A percentile compares a stretch with the other conserved stretches of the same genome.
phyloP scores from a whole-genome alignment of 352 stramenopile species.

The Phytophthora aleatoria region DNA sequence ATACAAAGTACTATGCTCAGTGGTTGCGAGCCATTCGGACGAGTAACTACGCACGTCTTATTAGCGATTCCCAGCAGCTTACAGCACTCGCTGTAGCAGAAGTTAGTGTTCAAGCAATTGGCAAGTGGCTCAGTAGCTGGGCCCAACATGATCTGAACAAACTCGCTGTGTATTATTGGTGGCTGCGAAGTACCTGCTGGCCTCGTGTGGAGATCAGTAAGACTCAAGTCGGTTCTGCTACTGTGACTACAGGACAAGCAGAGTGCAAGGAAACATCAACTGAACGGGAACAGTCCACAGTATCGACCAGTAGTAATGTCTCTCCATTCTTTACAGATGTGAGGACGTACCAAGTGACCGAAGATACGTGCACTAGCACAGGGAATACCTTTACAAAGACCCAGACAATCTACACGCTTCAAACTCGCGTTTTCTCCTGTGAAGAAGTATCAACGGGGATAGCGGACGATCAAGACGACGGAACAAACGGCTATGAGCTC shows the following conservation, averaged over 20 bases:
- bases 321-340: slow-evolving; percentile 53
- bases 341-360: slow-evolving; percentile 40
- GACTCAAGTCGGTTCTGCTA: slow-evolving; percentile 10
- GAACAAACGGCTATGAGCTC: slow-evolving; percentile 56
- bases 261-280: slow-evolving; percentile 31
- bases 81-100: slow-evolving; percentile 27
- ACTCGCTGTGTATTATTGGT: slow-evolving; percentile 58
- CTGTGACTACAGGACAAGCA: slow-evolving; percentile 10
- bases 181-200: slow-evolving; percentile 51
- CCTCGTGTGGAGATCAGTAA: slow-evolving; percentile 34
- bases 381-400: slow-evolving; percentile 38
- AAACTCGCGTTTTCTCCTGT: slow-evolving; percentile 48
- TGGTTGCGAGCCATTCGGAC: slow-evolving; percentile 53
- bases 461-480: slow-evolving; percentile 48
- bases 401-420: slow-evolving; percentile 34
- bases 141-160: slow-evolving; percentile 43
- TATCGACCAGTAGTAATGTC: slow-evolving; percentile 12
- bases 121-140: slow-evolving; percentile 46
- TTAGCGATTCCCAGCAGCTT: slow-evolving; percentile 20
- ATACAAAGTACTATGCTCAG: slow-evolving; percentile 40
- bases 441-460: slow-evolving; percentile 51
- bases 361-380: slow-evolving; percentile 34
- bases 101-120: slow-evolving; percentile 30
- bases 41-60: slow-evolving; percentile 23
- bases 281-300: slow-evolving; percentile 38